These are phyloP conservation scores for Tremella yokohamensis DNA, from an alignment of 768 basidiomycete genomes.

Conservation along the genomic window DNA sequence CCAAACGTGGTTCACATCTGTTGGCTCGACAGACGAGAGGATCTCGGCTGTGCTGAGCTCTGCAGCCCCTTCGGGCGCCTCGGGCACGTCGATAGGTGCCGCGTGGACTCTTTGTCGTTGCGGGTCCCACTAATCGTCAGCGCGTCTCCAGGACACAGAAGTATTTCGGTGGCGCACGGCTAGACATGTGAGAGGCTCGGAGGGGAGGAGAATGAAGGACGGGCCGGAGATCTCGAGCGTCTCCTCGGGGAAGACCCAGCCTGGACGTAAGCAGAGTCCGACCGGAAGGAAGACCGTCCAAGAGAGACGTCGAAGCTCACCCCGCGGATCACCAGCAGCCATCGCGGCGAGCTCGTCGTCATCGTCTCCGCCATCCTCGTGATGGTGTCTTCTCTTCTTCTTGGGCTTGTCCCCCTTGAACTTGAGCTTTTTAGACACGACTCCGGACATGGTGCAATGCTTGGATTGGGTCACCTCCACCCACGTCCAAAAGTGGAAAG, in stretches of 20 bases:
- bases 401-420: slow-evolving; percentile 50
- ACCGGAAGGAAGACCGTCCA: not conserved
- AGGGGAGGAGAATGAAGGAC: slow-evolving; percentile 44
- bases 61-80: slow-evolving; percentile 43
- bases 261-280: slow-evolving; percentile 11
- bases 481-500: no score
- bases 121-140: slow-evolving; percentile 39
- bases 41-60: slow-evolving; percentile 44
- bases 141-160: not conserved
- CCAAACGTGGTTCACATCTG: slow-evolving; percentile 50
- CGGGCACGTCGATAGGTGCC: slow-evolving; percentile 44
- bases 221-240: slow-evolving; percentile 44
- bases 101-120: slow-evolving; percentile 46
- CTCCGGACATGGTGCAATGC: not conserved
- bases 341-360: slow-evolving; percentile 35
- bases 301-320: slow-evolving; percentile 21
- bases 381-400: slow-evolving; percentile 50
- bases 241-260: slow-evolving; percentile 48
- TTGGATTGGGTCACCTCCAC: no score
- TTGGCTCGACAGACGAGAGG: slow-evolving; percentile 43
- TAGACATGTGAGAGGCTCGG: slow-evolving; percentile 45
- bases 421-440: slow-evolving; percentile 48
- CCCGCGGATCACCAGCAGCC: slow-evolving; percentile 46
- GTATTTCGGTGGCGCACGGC: slow-evolving; percentile 34
- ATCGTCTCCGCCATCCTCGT: slow-evolving; percentile 26